Evolutionary conservation across 495 filamentous ascomycete species (phyloP), one percentile per base, ranked within the genome.

Genomic region (Corynascus novoguineensis): DNA sequence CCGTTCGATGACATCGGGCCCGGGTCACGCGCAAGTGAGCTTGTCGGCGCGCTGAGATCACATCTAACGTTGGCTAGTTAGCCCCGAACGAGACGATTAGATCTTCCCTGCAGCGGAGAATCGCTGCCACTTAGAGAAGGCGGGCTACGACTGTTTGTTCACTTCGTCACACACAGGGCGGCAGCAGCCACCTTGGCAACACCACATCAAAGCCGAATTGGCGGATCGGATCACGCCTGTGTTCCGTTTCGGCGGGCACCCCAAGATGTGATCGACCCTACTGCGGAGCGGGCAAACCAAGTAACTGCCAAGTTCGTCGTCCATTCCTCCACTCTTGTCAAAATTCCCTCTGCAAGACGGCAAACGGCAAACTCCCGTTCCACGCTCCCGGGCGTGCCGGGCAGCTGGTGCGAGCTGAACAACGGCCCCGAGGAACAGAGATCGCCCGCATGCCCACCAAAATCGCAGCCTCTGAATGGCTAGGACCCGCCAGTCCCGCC

Each of bases 341-440:
- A 50, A 50, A 22, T 22, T 37, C 49, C 7, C 49, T 51, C 49
- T 38, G 32, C 28, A 5, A 40, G 31, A 34, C 6, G 31, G n/a
- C n/a, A 22, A 44, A 44, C 21, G 15, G 12, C 5, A 28, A 27
- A 38, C 53, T 47, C 42, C 53, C 53, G 41, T 22, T 32, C 53
- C 42, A 27, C 41, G 25, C n/a, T 55, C 22, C 53, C 53, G 47
- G 21, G 27, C 10, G 3, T 55, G 15, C 53, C 53, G 47, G 21
- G 27, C 10, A 8, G 29, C 42, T 47, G 42, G 52, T 27, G 53
- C 19, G 53, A 38, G 52, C 50, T 42, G 51, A 55, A 29, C 15
- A 24, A 28, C 37, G 5, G 19, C 19, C 5, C 24, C 37, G 32
- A 14, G 27, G 17, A 52, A 19, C 49, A n/a, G 49, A 34, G 9